These are phyloP conservation scores for Teunomyces barrocoloradensis DNA, from an alignment of 805 yeast genomes.

Conservation along the genomic window DNA sequence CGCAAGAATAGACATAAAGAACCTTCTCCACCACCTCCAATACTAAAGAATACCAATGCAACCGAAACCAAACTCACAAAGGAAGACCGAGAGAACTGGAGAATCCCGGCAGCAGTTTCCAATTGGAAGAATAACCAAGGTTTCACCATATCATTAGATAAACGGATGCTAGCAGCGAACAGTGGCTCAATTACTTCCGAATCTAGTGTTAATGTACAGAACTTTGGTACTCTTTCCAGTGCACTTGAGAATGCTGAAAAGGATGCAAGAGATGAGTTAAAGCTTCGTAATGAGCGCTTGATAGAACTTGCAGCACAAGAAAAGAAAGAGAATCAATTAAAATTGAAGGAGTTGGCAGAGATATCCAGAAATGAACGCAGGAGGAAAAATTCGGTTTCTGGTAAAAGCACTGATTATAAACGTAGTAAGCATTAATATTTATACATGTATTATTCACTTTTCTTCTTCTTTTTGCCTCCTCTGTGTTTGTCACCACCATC, in stretches of 20 bases:
- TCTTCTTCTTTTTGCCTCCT: slow-evolving; percentile 7
- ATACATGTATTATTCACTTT: slow-evolving; percentile 2
- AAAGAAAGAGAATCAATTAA: slow-evolving; percentile 28
- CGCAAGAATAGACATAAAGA: slow-evolving; percentile 66
- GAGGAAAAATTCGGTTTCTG: slow-evolving; percentile 3
- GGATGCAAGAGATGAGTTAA: slow-evolving; percentile 27
- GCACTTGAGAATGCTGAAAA: slow-evolving; percentile 55
- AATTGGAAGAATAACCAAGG: slow-evolving; percentile 97
- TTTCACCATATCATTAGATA: slow-evolving; percentile 76
- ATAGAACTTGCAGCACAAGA: slow-evolving; percentile 22
- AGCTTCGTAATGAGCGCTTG: slow-evolving; percentile 24
- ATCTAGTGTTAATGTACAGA: slow-evolving; percentile 48
- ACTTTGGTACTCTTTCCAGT: slow-evolving; percentile 59
- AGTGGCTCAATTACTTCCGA: slow-evolving; percentile 29
- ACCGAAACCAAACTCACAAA: slow-evolving; percentile 46
- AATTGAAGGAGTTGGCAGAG: slow-evolving; percentile 28
- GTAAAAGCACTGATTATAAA: not conserved
- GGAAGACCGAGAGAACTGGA: slow-evolving; percentile 79
- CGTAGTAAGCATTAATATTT: slow-evolving; percentile 1
- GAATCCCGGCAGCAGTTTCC: slow-evolving; percentile 86
- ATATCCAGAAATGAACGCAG: slow-evolving; percentile 20
- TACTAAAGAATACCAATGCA: slow-evolving; percentile 55
- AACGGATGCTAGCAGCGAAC: slow-evolving; percentile 55
- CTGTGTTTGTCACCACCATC: slow-evolving; percentile 48
- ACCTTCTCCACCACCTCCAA: slow-evolving; percentile 64